Evolutionary conservation across 805 yeast species (phyloP), one percentile per base, ranked within the genome.

Genomic region (Saccharomycodes ludwigii): DNA sequence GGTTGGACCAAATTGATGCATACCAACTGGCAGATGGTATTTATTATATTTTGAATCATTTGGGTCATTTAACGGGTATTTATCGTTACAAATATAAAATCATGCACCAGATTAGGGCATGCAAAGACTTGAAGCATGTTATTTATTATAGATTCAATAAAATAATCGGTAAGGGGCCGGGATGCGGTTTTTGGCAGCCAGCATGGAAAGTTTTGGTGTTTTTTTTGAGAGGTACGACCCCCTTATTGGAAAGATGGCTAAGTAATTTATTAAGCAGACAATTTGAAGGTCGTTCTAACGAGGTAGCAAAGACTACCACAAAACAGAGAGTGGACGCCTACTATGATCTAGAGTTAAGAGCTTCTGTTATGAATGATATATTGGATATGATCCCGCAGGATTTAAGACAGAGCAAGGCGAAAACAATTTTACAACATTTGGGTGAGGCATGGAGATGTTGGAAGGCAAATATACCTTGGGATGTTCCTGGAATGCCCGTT

Each of bases 371-470:
- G 82, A 85, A 84, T 47, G 98, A 91, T 50, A 88, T 91, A 29
- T 59, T 91, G 37, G 99, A 91, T 50, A 85, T 85, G 95, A 85
- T 91, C 29, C 98, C 98, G 0, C 95, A 84, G 40, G 94, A 94
- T 2, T 68, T 91, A 38, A 78, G 82, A 45, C 91, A 83, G 47
- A 80, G 71, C 40, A 86, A 84, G 50, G 74, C 95, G 1, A 79
- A 80, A 46, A 75, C 94, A 0, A 79, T 91, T 32, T 56, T 91
- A 29, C 97, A 91, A 47, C 99, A 91, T 55, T 63, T 91, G 36
- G 81, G 94, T 49, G 98, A 91, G 54, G 98, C 98, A 0, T 91
- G 99, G 99, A 65, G 98, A 52, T 91, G 97, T 53, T 91, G 99
- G 99, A 91, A 91, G 53, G 98, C 98, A 3, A 88, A 91, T 48